Percentiles rank a stretch among this genome's conserved stretches.
These are phyloP conservation scores for Arthrobotrys pseudoclavata DNA, from an alignment of 2,329 filamentous ascomycete genomes.

Conservation along the genomic window DNA sequence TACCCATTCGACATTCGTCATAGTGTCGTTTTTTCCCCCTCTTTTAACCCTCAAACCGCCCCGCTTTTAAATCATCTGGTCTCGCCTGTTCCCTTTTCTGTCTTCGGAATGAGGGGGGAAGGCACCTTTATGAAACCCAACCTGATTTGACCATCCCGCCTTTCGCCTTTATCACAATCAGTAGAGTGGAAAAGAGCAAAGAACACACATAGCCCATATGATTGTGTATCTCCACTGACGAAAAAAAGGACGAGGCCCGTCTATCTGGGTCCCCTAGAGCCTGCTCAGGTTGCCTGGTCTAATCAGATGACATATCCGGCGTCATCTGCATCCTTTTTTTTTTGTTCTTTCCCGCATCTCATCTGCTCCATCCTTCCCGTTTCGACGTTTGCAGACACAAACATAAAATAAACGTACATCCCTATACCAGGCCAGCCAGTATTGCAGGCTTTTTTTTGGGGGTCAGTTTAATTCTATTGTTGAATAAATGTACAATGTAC, in stretches of 20 bases:
- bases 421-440: constrained; percentile 12
- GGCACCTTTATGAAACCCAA: constrained; percentile 51
- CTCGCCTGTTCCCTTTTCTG: constrained; percentile 34
- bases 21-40: constrained; percentile 34
- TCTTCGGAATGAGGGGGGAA: constrained; percentile 41
- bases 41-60: constrained; percentile 30
- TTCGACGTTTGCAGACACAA: constrained; percentile 17
- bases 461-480: neutral
- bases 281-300: constrained; percentile 46
- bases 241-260: constrained; percentile 30
- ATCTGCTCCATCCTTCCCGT: constrained; percentile 10
- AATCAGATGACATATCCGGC: constrained; percentile 53
- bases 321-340: constrained; percentile 49
- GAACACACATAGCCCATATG: constrained; percentile 13
- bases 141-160: constrained; percentile 49
- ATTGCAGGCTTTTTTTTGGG: neutral
- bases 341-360: constrained; percentile 23
- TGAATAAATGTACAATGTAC: constrained; percentile 2
- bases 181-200: constrained; percentile 1
- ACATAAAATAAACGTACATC: constrained; percentile 13
- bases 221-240: constrained; percentile 29
- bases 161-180: constrained; percentile 50
- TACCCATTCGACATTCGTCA: constrained; percentile 45
- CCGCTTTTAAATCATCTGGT: constrained; percentile 57
- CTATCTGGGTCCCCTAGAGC: constrained; percentile 39